Percentiles rank a stretch among this genome's conserved stretches.
These are phyloP conservation scores for Puccinia hordei DNA, from an alignment of 1,284 basidiomycete species.

Conservation along the genomic window DNA sequence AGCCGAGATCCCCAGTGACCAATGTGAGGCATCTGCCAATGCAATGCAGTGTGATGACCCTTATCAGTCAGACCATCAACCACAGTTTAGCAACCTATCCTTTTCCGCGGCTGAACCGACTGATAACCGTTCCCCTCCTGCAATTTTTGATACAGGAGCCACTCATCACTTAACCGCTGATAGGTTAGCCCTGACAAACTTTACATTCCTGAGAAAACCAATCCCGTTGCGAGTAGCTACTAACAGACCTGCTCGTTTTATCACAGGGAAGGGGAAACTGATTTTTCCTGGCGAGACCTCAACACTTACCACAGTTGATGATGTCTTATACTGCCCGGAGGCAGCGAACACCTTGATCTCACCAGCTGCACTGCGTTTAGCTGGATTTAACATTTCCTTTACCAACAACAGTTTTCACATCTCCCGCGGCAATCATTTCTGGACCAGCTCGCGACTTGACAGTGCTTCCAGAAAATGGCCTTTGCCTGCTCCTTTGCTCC, in stretches of 20 bases:
- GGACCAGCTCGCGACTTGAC: not conserved
- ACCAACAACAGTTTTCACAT: not conserved
- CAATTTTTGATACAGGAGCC: constrained; percentile 28
- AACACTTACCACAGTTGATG: not conserved
- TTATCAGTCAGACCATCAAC: too few species aligned
- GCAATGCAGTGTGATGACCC: too few species aligned
- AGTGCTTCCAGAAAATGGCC: not conserved
- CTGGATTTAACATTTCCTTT: not conserved
- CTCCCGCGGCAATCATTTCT: not conserved
- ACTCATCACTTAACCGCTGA: constrained; percentile 30
- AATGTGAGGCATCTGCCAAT: too few species aligned
- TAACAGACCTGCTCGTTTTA: not conserved
- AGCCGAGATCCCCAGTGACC: too few species aligned
- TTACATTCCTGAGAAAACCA: not conserved
- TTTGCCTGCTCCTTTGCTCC: not conserved
- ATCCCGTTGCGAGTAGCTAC: not conserved
- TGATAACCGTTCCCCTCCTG: not conserved
- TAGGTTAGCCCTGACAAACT: not conserved
- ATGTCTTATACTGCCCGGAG: not conserved
- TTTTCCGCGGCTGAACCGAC: not conserved
- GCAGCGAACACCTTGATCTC: not conserved
- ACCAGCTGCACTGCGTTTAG: not conserved
- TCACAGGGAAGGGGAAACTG: not conserved
- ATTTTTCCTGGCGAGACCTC: constrained; percentile 3
- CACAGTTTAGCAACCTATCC: too few species aligned